These are phyloP conservation scores for Craspedostauros australis DNA, from an alignment of 108 stramenopile genomes.

Conservation along the genomic window DNA sequence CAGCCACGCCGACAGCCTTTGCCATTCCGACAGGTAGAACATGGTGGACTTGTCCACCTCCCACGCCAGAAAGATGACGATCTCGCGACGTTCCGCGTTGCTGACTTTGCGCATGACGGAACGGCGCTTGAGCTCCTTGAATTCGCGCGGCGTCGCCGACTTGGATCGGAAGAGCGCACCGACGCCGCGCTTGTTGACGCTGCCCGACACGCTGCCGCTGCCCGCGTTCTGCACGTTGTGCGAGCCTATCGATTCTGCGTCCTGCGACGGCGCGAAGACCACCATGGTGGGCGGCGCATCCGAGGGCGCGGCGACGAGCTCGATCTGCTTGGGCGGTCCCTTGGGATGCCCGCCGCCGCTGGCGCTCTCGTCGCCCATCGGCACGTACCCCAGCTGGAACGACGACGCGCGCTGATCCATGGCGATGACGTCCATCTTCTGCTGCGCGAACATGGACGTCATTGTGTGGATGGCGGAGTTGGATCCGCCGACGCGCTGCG, in stretches of 20 bases:
- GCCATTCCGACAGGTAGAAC: constrained; percentile 38
- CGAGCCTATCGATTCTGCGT: neutral
- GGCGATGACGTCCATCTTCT: neutral
- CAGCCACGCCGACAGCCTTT: constrained; percentile 24
- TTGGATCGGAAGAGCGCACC: neutral
- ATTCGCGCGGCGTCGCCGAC: neutral
- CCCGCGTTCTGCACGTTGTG: no score
- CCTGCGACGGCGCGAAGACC: constrained; percentile 1
- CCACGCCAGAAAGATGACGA: constrained; percentile 22
- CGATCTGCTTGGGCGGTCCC: no score
- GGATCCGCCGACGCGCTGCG: neutral
- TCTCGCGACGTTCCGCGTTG: constrained; percentile 31
- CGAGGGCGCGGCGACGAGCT: no score
- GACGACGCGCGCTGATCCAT: no score
- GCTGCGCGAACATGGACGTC: neutral
- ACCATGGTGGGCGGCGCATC: neutral
- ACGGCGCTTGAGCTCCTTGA: constrained; percentile 8
- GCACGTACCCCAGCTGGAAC: neutral
- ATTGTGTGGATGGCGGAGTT: neutral
- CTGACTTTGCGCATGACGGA: constrained; percentile 22
- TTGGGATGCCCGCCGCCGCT: neutral
- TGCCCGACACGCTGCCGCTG: neutral
- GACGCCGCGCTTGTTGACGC: neutral
- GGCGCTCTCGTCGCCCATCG: constrained; percentile 3
- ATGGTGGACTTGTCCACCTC: constrained; percentile 27